A percentile compares a stretch with the other conserved stretches of the same genome.
Conservation (phyloP, 2,329 filamentous ascomycete genomes). For the Neurospora crassa region DNA sequence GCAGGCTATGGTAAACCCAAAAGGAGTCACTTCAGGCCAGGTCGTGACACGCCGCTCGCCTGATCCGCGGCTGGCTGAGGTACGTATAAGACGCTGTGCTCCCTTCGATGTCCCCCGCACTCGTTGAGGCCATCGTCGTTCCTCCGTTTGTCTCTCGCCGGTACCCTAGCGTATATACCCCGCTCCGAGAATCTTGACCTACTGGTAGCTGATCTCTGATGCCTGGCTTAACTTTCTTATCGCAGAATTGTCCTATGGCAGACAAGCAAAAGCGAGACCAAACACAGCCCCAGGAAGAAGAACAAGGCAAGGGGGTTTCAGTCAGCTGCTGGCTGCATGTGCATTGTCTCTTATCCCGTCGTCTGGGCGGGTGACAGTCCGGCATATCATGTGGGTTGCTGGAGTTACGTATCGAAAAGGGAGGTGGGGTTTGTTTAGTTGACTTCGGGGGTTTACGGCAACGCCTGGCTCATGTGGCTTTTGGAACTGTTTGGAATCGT, state of each 20-base stretch:
- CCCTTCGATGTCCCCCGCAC: background rate
- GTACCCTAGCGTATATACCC: background rate
- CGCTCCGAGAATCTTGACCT: background rate
- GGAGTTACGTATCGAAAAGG: background rate
- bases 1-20: background rate
- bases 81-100: background rate
- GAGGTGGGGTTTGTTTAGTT: background rate
- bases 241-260: background rate
- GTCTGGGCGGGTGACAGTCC: background rate
- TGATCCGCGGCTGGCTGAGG: background rate
- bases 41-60: background rate
- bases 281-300: background rate
- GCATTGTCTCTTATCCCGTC: background rate
- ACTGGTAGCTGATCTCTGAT: background rate
- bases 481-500: background rate
- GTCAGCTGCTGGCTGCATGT: background rate
- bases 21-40: background rate
- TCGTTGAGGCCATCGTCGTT: background rate
- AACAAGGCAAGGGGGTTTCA: background rate
- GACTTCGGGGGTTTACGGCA: background rate
- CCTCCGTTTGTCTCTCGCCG: background rate
- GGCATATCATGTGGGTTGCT: background rate
- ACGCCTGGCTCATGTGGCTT: background rate
- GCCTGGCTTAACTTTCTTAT: background rate
- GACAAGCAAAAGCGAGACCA: background rate